phyloP scores from a whole-genome alignment of 441 rosid genomes.

The Pelargonium citronellum region DNA sequence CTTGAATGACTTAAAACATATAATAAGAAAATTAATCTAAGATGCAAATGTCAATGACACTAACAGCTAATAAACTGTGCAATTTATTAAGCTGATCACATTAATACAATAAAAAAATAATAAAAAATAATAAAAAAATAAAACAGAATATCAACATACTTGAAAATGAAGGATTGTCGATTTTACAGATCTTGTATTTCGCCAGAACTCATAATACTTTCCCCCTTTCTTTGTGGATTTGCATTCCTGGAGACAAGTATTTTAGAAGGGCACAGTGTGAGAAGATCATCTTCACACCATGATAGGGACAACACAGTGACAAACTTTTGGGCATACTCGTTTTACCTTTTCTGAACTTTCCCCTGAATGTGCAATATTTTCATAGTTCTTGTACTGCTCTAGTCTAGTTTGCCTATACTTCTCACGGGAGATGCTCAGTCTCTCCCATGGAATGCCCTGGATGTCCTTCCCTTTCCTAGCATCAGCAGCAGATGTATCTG shows the following conservation, averaged over 20 bases:
- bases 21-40: too few species aligned
- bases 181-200: conserved; percentile 37
- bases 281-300: neutral
- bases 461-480: conserved; percentile 57
- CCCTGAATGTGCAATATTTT: conserved; percentile 42
- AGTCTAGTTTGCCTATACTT: conserved; percentile 50
- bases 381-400: conserved; percentile 57
- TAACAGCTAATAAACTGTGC: neutral
- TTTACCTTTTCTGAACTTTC: conserved; percentile 38
- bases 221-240: conserved; percentile 33
- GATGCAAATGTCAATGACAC: neutral
- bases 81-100: neutral
- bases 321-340: neutral
- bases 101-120: too few species aligned
- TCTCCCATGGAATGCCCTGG: conserved; percentile 69
- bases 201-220: conserved; percentile 35
- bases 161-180: too few species aligned
- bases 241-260: conserved; percentile 25
- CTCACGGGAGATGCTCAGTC: conserved; percentile 47
- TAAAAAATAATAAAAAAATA: too few species aligned
- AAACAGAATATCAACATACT: conserved; percentile 16
- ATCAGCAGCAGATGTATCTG: conserved; percentile 51
- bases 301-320: neutral
- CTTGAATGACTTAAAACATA: neutral
- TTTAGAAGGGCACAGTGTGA: neutral